Percentiles rank a stretch among this genome's conserved stretches.
Conservation (phyloP, 2,329 filamentous ascomycete species). For the Sporothrix pallida region DNA sequence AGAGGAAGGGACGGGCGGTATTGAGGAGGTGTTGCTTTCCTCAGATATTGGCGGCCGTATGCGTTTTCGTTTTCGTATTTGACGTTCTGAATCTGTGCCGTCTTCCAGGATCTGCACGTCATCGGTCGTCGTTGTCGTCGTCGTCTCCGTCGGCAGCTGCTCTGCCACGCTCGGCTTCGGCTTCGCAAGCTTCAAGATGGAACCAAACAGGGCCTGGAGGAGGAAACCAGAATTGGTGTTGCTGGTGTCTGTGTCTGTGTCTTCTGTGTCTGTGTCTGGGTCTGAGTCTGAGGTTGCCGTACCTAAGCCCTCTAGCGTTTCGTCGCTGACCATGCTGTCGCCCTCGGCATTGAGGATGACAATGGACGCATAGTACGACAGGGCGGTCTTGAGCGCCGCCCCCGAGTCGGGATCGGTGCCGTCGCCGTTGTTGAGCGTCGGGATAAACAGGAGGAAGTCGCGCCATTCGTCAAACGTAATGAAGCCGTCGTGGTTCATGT, state of each 20-base stretch:
- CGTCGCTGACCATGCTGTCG: constrained; percentile 89
- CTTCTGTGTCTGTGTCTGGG: too few relatives aligned
- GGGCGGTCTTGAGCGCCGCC: constrained; percentile 73
- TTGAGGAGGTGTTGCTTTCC: not conserved
- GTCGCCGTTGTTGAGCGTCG: constrained; percentile 57
- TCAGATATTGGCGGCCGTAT: not conserved
- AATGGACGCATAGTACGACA: constrained; percentile 90
- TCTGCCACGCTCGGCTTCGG: constrained; percentile 34
- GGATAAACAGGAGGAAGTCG: constrained; percentile 93
- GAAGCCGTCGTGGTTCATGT: constrained; percentile 83
- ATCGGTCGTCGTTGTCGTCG: too few relatives aligned
- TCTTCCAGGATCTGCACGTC: too few relatives aligned
- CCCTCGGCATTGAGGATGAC: constrained; percentile 91
- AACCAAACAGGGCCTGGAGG: constrained; percentile 76
- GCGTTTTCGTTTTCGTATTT: constrained; percentile 14
- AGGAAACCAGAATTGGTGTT: constrained; percentile 57
- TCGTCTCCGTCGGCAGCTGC: too few relatives aligned
- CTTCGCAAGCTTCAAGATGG: constrained; percentile 69
- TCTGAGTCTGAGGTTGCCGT: constrained; percentile 54
- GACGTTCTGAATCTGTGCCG: not conserved
- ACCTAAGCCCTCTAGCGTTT: constrained; percentile 93
- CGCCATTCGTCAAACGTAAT: constrained; percentile 97
- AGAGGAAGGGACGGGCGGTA: constrained; percentile 26
- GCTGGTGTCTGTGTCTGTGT: too few relatives aligned
- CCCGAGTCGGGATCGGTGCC: constrained; percentile 50